Evolutionary conservation across 75 land plant genomes (phyloP).

Genomic region (Cryptomeria japonica): DNA sequence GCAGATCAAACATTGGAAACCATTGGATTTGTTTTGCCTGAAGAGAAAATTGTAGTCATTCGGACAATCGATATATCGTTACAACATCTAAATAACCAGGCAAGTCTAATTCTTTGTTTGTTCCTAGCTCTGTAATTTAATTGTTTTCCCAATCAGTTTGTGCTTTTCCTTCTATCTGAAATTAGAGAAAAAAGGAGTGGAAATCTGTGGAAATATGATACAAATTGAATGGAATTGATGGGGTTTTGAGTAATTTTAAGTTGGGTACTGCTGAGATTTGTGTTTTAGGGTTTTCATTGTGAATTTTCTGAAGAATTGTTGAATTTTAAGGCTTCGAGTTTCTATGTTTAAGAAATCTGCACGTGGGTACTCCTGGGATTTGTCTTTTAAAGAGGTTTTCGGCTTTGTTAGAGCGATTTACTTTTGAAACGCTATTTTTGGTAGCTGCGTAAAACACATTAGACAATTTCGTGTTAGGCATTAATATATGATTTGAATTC

Average conservation of each 20-base stretch:
- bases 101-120: no score
- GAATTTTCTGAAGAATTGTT: neutral
- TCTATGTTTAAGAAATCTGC: neutral
- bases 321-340: neutral
- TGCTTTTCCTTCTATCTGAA: no score
- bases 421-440: neutral
- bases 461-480: neutral
- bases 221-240: neutral
- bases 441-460: neutral
- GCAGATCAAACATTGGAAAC: no score
- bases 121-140: no score
- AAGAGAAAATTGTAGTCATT: no score
- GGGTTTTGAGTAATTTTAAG: neutral
- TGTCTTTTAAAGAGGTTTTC: neutral
- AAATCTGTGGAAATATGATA: neutral
- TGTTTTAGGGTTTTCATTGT: neutral
- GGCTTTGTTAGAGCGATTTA: neutral
- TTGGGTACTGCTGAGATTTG: neutral
- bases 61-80: no score
- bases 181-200: no score
- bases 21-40: no score
- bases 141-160: no score
- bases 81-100: no score
- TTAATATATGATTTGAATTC: neutral
- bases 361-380: neutral